Conservation (phyloP, 23 red algal genomes). For the Agarophyton chilense region DNA sequence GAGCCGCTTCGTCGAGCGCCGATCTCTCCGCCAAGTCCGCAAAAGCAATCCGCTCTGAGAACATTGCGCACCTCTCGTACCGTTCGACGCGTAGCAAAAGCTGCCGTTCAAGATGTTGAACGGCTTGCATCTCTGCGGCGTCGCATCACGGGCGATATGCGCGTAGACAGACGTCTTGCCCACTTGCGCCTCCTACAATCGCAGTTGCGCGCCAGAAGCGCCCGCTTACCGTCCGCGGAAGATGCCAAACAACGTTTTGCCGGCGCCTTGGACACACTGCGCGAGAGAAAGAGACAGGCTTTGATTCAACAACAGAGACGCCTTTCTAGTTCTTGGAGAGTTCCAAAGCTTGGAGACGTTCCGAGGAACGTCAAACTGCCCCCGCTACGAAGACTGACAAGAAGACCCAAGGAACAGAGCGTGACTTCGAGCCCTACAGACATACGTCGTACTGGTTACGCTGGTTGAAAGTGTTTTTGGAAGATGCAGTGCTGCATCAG, state of each 20-base stretch:
- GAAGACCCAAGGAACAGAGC: background rate
- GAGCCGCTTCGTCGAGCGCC: background rate
- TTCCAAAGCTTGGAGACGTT: constrained; percentile 29
- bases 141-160: constrained; percentile 8
- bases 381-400: background rate
- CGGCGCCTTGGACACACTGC: background rate
- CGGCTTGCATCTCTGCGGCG: constrained; percentile 7
- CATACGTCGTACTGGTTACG: constrained; percentile 19
- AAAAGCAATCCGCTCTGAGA: background rate
- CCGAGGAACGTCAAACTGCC: constrained; percentile 25
- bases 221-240: background rate
- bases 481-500: background rate
- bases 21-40: background rate
- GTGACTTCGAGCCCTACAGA: constrained; percentile 7
- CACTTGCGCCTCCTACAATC: constrained; percentile 20
- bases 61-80: background rate
- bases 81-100: background rate
- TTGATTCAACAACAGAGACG: constrained; percentile 25
- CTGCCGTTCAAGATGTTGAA: constrained; percentile 12
- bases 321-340: background rate
- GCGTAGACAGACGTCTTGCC: constrained; percentile 7
- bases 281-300: constrained; percentile 21
- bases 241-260: constrained; percentile 15
- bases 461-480: background rate
- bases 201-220: background rate